Conservation (phyloP, 371 early-diverging fungal species). For the Rhizomucor miehei region DNA sequence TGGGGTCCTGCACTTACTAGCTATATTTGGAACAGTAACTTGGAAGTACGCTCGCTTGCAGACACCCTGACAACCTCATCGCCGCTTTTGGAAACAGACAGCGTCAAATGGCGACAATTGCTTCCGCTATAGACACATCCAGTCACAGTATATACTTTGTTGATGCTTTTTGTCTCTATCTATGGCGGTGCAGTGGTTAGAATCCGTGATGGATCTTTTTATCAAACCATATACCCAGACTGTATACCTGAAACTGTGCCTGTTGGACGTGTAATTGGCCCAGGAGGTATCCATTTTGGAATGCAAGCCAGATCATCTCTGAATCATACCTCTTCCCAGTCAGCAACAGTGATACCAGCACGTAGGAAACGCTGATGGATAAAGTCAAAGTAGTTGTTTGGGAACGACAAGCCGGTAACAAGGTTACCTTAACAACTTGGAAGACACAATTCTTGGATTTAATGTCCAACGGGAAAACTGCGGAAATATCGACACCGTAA, state of each 20-base stretch:
- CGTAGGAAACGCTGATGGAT: too few species aligned
- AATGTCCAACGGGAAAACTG: too few species aligned
- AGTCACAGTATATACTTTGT: constrained; percentile 2
- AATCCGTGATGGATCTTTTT: constrained; percentile 26
- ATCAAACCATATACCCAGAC: constrained; percentile 21
- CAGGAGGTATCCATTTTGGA: constrained; percentile 8
- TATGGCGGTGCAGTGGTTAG: constrained; percentile 28
- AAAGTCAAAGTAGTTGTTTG: too few species aligned
- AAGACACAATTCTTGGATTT: too few species aligned
- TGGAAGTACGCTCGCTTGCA: constrained; percentile 16
- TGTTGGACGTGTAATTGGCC: constrained; percentile 38
- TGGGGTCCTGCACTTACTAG: constrained; percentile 25
- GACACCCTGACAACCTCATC: neutral
- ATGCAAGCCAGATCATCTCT: constrained; percentile 13
- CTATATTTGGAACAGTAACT: constrained; percentile 23
- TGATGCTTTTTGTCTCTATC: constrained; percentile 9
- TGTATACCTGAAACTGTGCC: constrained; percentile 26
- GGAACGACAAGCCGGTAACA: too few species aligned
- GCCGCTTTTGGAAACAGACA: constrained; percentile 1
- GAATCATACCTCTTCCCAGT: too few species aligned
- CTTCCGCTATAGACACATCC: constrained; percentile 12
- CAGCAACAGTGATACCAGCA: too few species aligned
- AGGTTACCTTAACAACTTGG: too few species aligned
- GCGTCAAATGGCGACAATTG: neutral
- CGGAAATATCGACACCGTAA: too few species aligned